These are phyloP conservation scores for Neobulgaria alba DNA, from an alignment of 2,329 filamentous ascomycete genomes.

Conservation along the genomic window DNA sequence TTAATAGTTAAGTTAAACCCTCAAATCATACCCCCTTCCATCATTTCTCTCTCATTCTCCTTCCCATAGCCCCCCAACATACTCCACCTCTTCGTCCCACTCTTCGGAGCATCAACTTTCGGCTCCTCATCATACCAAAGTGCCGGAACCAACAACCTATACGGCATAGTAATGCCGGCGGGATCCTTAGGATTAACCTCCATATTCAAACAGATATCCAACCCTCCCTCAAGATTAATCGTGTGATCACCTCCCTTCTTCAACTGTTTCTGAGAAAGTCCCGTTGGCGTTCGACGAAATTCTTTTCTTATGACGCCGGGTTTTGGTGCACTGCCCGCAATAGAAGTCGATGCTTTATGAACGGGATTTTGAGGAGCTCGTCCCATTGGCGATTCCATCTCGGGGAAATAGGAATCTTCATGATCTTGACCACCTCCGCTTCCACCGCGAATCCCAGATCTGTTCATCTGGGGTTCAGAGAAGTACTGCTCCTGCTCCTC, in stretches of 20 bases:
- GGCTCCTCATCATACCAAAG: slow-evolving; percentile 44
- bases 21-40: too few relatives aligned
- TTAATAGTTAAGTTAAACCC: too few relatives aligned
- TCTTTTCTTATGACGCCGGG: slow-evolving; percentile 10
- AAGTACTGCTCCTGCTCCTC: slow-evolving; percentile 12
- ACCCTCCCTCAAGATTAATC: slow-evolving; percentile 71
- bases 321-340: slow-evolving; percentile 15
- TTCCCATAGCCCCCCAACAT: background rate
- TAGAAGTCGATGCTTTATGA: slow-evolving; percentile 17
- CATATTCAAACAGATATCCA: slow-evolving; percentile 83
- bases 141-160: slow-evolving; percentile 76
- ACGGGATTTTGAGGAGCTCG: slow-evolving; percentile 12
- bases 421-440: slow-evolving; percentile 32
- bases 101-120: background rate
- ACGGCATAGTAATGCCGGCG: slow-evolving; percentile 78
- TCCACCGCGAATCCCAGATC: slow-evolving; percentile 28
- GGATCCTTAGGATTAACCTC: slow-evolving; percentile 83
- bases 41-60: background rate
- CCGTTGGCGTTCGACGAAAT: slow-evolving; percentile 65
- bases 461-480: slow-evolving; percentile 9
- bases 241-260: slow-evolving; percentile 44
- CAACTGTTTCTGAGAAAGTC: slow-evolving; percentile 54
- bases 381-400: slow-evolving; percentile 9
- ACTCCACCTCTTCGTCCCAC: background rate
- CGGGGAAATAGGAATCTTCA: slow-evolving; percentile 48